phyloP scores from a whole-genome alignment of 2,329 filamentous ascomycete genomes.

The Xylariaceae sp. region DNA sequence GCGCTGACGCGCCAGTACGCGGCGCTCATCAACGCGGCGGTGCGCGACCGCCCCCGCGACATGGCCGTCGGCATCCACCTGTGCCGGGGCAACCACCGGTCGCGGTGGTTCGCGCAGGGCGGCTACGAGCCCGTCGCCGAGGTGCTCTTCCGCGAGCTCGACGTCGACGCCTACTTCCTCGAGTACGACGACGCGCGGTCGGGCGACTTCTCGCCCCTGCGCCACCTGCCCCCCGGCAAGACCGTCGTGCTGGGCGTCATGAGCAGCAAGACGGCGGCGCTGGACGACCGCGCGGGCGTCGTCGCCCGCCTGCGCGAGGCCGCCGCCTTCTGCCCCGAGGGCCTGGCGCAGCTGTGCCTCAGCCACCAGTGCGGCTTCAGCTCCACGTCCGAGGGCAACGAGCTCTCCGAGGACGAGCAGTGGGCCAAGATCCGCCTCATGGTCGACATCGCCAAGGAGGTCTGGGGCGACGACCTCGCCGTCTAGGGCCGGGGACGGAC shows the following conservation, averaged over 20 bases:
- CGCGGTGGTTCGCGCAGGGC: conserved; percentile 49
- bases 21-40: conserved; percentile 45
- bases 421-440: conserved; percentile 49
- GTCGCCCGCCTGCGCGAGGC: conserved; percentile 35
- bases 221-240: conserved; percentile 46
- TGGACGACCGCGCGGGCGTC: conserved; percentile 39
- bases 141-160: conserved; percentile 47
- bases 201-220: conserved; percentile 47
- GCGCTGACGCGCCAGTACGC: conserved; percentile 44
- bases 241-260: conserved; percentile 48
- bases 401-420: conserved; percentile 47
- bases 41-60: conserved; percentile 43
- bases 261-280: conserved; percentile 48
- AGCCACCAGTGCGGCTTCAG: conserved; percentile 52
- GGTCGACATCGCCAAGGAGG: conserved; percentile 49
- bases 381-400: conserved; percentile 49
- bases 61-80: conserved; percentile 50
- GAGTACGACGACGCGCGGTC: conserved; percentile 51
- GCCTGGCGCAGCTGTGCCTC: conserved; percentile 47
- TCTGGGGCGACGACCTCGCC: conserved; percentile 42
- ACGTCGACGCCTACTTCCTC: conserved; percentile 52
- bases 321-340: conserved; percentile 38
- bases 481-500: too few species aligned
- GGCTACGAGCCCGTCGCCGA: conserved; percentile 52
- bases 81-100: conserved; percentile 49